Conservation (phyloP, 169 alveolate species). For the Plasmodium vinckei region DNA sequence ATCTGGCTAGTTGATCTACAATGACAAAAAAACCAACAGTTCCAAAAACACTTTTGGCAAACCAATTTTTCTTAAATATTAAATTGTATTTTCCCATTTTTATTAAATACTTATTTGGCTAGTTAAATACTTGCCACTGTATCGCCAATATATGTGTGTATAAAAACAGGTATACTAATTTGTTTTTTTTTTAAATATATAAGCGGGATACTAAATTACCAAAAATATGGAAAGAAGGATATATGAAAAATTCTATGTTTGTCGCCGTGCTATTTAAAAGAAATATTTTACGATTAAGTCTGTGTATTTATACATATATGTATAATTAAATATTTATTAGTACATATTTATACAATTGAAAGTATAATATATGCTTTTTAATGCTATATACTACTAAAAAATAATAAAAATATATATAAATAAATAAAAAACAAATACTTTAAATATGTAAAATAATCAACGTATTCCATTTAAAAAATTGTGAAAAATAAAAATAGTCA, state of each 20-base stretch:
- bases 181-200: background rate
- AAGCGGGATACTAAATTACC: background rate
- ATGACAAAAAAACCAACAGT: slow-evolving; percentile 57
- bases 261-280: too few relatives aligned
- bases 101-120: background rate
- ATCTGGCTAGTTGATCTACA: slow-evolving; percentile 72
- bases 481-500: too few relatives aligned
- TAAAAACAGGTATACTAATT: background rate
- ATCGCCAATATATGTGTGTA: slow-evolving; percentile 2
- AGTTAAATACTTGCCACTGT: background rate
- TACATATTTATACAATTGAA: too few relatives aligned
- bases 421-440: too few relatives aligned
- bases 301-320: too few relatives aligned
- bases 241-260: background rate
- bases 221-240: background rate
- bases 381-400: too few relatives aligned
- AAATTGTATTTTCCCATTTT: slow-evolving; percentile 68
- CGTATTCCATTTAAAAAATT: too few relatives aligned
- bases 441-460: too few relatives aligned
- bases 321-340: too few relatives aligned
- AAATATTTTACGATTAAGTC: too few relatives aligned
- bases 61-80: slow-evolving; percentile 66
- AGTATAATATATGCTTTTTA: too few relatives aligned
- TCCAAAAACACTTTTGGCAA: slow-evolving; percentile 68
- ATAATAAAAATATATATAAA: too few relatives aligned